A percentile compares a stretch with the other conserved stretches of the same genome.
phyloP scores from a whole-genome alignment of 2,329 filamentous ascomycete genomes.

The Clonostachys byssicola region DNA sequence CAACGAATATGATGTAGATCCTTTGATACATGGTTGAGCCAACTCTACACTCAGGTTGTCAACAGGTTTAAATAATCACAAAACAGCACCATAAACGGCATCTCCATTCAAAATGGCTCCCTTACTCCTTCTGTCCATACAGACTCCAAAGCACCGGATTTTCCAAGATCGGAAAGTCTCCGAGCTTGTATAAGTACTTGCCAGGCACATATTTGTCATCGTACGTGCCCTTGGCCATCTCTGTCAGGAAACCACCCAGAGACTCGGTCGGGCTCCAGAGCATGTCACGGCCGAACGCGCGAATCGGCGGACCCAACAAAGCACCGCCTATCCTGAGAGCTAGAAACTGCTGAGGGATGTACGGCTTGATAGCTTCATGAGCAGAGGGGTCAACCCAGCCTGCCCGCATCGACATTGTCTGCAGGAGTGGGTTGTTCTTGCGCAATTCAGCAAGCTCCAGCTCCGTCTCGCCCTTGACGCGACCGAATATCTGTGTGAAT shows the following conservation, averaged over 20 bases:
- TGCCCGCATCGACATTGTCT: conserved; percentile 52
- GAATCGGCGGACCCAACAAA: conserved; percentile 10
- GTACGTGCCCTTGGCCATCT: conserved; percentile 36
- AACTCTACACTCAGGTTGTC: no score
- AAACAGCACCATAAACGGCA: no score
- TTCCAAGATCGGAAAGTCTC: no score
- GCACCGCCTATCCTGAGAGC: conserved; percentile 2
- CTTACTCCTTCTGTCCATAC: no score
- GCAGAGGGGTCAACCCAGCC: conserved; percentile 47
- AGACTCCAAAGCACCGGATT: no score
- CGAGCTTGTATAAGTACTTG: no score
- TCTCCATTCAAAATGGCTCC: no score
- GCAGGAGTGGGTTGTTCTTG: conserved; percentile 13
- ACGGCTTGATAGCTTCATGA: conserved; percentile 36
- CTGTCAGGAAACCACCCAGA: conserved; percentile 36
- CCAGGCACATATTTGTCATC: no score
- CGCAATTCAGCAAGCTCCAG: conserved; percentile 49
- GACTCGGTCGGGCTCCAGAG: conserved; percentile 34
- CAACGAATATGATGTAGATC: no score
- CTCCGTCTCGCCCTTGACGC: conserved; percentile 67
- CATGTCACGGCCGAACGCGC: conserved; percentile 4
- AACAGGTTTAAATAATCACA: no score
- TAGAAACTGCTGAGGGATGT: conserved; percentile 25
- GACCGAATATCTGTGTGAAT: conserved; percentile 55
- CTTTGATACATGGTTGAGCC: no score